Percentiles rank a stretch among this genome's conserved stretches.
These are phyloP conservation scores for Castanea mollissima DNA, from an alignment of 306 rosid genomes.

Conservation along the genomic window DNA sequence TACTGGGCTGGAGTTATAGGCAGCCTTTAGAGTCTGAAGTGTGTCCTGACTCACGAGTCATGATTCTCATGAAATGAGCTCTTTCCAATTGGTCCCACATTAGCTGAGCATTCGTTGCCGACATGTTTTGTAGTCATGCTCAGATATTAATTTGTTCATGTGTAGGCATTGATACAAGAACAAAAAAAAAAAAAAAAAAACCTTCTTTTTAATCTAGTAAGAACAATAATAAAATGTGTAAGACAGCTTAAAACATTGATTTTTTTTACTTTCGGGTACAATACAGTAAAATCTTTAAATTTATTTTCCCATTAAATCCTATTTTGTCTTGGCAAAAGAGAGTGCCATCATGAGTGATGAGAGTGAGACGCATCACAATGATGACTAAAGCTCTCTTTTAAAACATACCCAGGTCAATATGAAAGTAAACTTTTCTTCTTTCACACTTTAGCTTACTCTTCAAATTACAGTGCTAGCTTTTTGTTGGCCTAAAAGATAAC, in stretches of 20 bases:
- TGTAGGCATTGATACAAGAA: background rate
- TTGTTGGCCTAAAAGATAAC: background rate
- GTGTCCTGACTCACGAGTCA: no score
- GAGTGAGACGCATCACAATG: no score
- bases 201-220: background rate
- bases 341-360: background rate
- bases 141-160: background rate
- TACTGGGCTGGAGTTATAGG: no score
- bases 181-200: background rate
- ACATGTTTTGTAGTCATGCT: no score
- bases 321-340: background rate
- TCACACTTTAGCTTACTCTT: background rate
- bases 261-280: background rate
- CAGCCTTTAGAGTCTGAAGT: no score
- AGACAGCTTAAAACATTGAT: background rate
- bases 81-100: no score
- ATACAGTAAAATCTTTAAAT: background rate
- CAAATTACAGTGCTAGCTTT: background rate
- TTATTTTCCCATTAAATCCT: background rate
- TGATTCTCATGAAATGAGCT: no score
- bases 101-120: no score
- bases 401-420: background rate
- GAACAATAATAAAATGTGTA: no score
- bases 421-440: background rate
- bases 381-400: background rate